Percentiles rank a stretch among this genome's conserved stretches.
phyloP scores from a whole-genome alignment of 768 basidiomycete species.

The Suillus occidentalis region DNA sequence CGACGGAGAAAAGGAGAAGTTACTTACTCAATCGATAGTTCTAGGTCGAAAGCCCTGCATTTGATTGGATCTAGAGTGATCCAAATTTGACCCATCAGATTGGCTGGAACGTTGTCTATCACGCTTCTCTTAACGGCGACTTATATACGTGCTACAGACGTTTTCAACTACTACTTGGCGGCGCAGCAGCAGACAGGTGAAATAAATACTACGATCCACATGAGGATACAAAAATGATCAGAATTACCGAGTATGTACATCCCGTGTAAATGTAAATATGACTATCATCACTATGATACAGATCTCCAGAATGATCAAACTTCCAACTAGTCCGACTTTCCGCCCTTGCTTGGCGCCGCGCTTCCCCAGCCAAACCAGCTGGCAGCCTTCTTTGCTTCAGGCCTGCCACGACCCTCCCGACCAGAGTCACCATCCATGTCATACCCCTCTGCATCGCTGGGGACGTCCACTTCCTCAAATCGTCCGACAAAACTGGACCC shows the following conservation, averaged over 20 bases:
- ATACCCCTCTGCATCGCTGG: conserved; percentile 68
- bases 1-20: background rate
- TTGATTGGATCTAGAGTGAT: background rate
- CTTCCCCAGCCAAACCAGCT: conserved; percentile 37
- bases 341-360: conserved; percentile 16
- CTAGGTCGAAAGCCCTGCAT: background rate
- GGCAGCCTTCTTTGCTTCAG: conserved; percentile 31
- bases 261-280: background rate
- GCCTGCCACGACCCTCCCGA: conserved; percentile 18
- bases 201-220: background rate
- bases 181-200: background rate
- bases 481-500: conserved; percentile 38
- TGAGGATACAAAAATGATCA: background rate
- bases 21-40: background rate
- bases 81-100: background rate
- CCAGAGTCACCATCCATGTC: conserved; percentile 36
- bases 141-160: background rate
- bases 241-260: background rate
- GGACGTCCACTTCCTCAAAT: conserved; percentile 73
- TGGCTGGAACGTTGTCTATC: background rate
- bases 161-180: background rate
- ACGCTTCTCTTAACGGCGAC: background rate
- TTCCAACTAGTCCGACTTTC: conserved; percentile 21
- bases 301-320: background rate
- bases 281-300: conserved; percentile 1